Evolutionary conservation across 192 early-diverging fungal genomes (phyloP).

Genomic region (Pecoramyces ruminantium): DNA sequence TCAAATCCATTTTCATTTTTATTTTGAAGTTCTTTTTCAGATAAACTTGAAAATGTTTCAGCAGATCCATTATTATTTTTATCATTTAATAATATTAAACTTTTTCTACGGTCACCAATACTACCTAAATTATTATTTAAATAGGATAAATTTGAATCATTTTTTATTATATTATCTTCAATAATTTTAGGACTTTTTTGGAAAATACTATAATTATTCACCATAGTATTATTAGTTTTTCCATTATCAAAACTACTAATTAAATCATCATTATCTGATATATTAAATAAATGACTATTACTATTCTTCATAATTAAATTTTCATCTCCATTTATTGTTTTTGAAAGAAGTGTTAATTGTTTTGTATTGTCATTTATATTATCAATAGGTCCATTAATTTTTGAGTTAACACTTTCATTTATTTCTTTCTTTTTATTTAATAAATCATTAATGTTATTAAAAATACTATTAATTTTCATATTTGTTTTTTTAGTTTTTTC

Average conservation of each 20-base stretch:
- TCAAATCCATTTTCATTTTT: not conserved
- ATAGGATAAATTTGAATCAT: not conserved
- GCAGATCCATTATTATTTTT: not conserved
- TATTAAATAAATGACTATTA: not conserved
- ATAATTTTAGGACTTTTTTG: not conserved
- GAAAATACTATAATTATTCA: not conserved
- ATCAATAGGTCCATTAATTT: not conserved
- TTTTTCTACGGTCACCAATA: not conserved
- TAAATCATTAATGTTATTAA: not conserved
- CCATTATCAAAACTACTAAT: not conserved
- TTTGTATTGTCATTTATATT: not conserved
- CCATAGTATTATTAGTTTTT: not conserved
- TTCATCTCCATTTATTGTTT: not conserved
- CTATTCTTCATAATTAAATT: not conserved
- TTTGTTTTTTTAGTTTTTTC: not conserved
- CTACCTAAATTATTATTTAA: not conserved
- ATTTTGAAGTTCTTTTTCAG: not conserved
- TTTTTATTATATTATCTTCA: not conserved
- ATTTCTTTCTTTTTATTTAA: not conserved
- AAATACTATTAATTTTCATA: not conserved
- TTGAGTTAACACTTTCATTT: not conserved
- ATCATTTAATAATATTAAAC: not conserved
- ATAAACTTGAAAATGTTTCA: not conserved
- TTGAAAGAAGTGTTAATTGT: not conserved
- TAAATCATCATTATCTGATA: not conserved